phyloP scores from a whole-genome alignment of 192 early-diverging fungal species.

The Chytriomyces sp. region DNA sequence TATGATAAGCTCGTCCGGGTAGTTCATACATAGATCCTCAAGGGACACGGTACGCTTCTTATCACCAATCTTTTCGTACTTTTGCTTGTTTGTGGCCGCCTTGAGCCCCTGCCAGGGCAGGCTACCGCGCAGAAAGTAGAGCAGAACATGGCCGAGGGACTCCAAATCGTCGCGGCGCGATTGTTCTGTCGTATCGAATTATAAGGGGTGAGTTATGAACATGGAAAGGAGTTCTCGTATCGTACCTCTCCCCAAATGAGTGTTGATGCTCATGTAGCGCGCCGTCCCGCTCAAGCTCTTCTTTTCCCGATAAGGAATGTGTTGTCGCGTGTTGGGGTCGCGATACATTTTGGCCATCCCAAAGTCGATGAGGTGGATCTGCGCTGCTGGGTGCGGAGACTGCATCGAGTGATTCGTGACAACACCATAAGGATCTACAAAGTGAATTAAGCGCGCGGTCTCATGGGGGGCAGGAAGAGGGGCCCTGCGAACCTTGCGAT shows the following conservation, averaged over 20 bases:
- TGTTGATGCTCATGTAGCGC: slow-evolving; percentile 93
- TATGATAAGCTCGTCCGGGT: slow-evolving; percentile 88
- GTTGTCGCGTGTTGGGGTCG: slow-evolving; percentile 78
- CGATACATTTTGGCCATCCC: slow-evolving; percentile 88
- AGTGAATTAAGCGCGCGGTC: not conserved
- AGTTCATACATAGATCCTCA: slow-evolving; percentile 87
- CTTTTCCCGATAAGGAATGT: slow-evolving; percentile 91
- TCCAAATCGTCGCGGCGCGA: slow-evolving; percentile 96
- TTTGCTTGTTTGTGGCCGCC: slow-evolving; percentile 97
- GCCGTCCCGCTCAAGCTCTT: slow-evolving; percentile 93
- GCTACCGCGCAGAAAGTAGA: slow-evolving; percentile 94
- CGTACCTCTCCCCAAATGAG: slow-evolving; percentile 87
- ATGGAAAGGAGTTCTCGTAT: not conserved
- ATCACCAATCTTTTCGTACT: slow-evolving; percentile 99
- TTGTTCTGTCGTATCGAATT: slow-evolving; percentile 78
- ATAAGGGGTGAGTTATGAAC: not conserved
- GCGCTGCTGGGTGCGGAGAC: slow-evolving; percentile 76
- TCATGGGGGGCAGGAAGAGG: not conserved
- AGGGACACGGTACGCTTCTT: slow-evolving; percentile 93
- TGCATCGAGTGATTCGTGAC: slow-evolving; percentile 53
- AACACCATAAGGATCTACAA: slow-evolving; percentile 45
- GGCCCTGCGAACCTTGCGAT: not conserved
- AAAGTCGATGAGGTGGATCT: slow-evolving; percentile 90
- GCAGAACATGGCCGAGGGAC: slow-evolving; percentile 96
- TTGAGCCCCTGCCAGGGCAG: slow-evolving; percentile 98